These are phyloP conservation scores for Physcomitrium patens DNA, from an alignment of 225 moss, liverwort and hornwort species.

Conservation along the genomic window DNA sequence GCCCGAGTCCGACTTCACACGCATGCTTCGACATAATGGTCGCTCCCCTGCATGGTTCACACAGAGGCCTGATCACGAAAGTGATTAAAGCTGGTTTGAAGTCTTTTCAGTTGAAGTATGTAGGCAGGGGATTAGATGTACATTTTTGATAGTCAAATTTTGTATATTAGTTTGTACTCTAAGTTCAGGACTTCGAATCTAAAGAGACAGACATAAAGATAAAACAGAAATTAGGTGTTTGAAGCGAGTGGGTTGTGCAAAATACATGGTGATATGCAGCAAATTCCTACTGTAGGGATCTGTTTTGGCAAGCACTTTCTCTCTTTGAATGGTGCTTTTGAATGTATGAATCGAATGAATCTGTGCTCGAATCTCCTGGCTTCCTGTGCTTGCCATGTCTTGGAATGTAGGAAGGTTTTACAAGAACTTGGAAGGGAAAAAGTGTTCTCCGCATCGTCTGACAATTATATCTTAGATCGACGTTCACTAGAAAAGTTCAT, in stretches of 20 bases:
- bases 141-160: slow-evolving; percentile 23
- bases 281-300: slow-evolving; percentile 10
- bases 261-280: slow-evolving; percentile 10
- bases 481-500: no score
- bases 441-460: no score
- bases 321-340: not conserved
- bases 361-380: not conserved
- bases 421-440: no score
- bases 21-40: slow-evolving; percentile 58
- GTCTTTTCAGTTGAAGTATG: slow-evolving; percentile 18
- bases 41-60: slow-evolving; percentile 57
- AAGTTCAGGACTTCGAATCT: not conserved
- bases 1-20: slow-evolving; percentile 67
- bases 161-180: slow-evolving; percentile 22
- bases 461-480: no score
- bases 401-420: not conserved
- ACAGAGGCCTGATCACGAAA: slow-evolving; percentile 55
- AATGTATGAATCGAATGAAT: not conserved
- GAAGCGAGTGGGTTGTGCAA: slow-evolving; percentile 13
- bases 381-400: not conserved
- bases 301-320: slow-evolving; percentile 6
- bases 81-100: slow-evolving; percentile 29
- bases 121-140: not conserved
- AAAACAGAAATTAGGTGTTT: not conserved
- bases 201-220: not conserved